phyloP scores from a whole-genome alignment of 805 yeast species.

The Kodamaea neixiangensis region DNA sequence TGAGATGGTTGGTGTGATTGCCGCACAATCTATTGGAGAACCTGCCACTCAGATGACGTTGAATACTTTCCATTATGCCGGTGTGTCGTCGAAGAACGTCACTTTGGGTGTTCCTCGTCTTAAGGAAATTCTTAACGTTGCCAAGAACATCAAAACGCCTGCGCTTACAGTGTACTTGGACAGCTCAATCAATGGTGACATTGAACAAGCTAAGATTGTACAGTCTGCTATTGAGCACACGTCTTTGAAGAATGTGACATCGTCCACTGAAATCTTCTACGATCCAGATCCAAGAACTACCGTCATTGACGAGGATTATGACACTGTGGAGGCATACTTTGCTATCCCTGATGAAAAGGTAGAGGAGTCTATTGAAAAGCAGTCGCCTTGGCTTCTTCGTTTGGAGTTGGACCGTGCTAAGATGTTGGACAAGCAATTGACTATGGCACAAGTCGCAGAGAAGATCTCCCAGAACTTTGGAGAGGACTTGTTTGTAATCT shows the following conservation, averaged over 20 bases:
- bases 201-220: conserved; percentile 90
- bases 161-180: conserved; percentile 92
- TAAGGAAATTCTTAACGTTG: conserved; percentile 97
- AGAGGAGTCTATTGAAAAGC: conserved; percentile 89
- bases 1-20: conserved; percentile 97
- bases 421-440: conserved; percentile 96
- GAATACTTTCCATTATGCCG: conserved; percentile 97
- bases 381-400: conserved; percentile 97
- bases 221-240: conserved; percentile 98
- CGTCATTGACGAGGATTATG: conserved; percentile 95
- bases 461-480: conserved; percentile 91
- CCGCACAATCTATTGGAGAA: conserved; percentile 97
- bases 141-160: conserved; percentile 99
- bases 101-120: conserved; percentile 97
- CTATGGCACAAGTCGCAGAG: conserved; percentile 98
- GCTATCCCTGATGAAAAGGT: conserved; percentile 98
- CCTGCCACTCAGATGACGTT: conserved; percentile 98
- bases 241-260: conserved; percentile 88
- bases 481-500: conserved; percentile 92
- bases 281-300: conserved; percentile 98
- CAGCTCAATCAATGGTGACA: conserved; percentile 78
- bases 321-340: conserved; percentile 95
- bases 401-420: conserved; percentile 97
- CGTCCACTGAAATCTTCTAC: conserved; percentile 95
- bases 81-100: conserved; percentile 95